Evolutionary conservation across 805 yeast species (phyloP), one percentile per base, ranked within the genome.

Genomic region (Torulaspora maleeae): DNA sequence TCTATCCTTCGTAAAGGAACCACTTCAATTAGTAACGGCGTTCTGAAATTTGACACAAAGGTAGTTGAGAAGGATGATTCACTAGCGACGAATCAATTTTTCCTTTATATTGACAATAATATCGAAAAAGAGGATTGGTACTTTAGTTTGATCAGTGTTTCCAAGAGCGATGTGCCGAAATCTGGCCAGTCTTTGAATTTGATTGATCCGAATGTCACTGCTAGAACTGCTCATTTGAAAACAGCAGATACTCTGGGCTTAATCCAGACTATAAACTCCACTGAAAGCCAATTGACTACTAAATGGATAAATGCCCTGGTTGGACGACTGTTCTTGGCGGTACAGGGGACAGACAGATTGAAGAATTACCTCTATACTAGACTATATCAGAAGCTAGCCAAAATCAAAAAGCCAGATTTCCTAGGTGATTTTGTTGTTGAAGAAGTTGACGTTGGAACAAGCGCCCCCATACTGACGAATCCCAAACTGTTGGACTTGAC

Each of bases 111-210:
- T 36, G 95, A 88, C 54, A 75, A 80, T 39, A 87, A 89, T 53
- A 75, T 75, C 45, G 89, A 83, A 38, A 91, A 91, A 58, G 99
- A 93, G 64, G 96, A 91, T 61, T 82, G 96, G 85, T 93, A 91
- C 61, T 89, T 88, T 64, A 81, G 86, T 0, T 70, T 93, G 44
- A 72, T 91, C n/a, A 72, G 82, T 45, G 95, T 95, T 1, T 77
- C 91, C 0, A 84, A 83, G 48, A 65, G 67, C n/a, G 46, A 38
- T 9, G 24, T 30, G 9, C 25, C 41, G 17, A 43, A 38, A 15
- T 34, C 36, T 13, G 22, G 20, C 4, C 67, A 65, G 8, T 51
- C 54, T 12, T 24, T 42, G 12, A 34, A 39, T 20, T 45, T 59
- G 2, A 40, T 61, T 5, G 80, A 82, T 43, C 88, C 97, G 0